phyloP scores from a whole-genome alignment of 2,329 filamentous ascomycete species.

The Xylariaceae sp. region DNA sequence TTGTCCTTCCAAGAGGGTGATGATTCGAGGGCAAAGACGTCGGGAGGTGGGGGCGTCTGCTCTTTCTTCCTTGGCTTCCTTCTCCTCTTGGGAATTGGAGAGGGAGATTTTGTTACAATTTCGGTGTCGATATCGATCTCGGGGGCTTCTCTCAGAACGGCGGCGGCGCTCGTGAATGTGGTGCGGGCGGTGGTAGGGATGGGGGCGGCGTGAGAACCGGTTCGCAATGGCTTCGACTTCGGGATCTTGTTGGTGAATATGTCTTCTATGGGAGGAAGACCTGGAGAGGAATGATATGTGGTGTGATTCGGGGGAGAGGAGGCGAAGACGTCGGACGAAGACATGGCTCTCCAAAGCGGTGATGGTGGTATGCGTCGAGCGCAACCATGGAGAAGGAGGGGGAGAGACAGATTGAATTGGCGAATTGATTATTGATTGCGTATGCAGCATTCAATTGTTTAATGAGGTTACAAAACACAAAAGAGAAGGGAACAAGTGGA shows the following conservation, averaged over 20 bases:
- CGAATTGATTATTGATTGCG: no score
- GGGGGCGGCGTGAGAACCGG: slow-evolving; percentile 35
- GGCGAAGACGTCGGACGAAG: slow-evolving; percentile 28
- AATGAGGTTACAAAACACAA: not conserved
- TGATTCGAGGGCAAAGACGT: slow-evolving; percentile 17
- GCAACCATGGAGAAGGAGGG: slow-evolving; percentile 38
- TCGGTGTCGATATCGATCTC: slow-evolving; percentile 31
- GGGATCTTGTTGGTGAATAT: slow-evolving; percentile 38
- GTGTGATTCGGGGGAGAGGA: slow-evolving; percentile 28
- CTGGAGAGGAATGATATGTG: slow-evolving; percentile 40
- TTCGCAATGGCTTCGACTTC: slow-evolving; percentile 32
- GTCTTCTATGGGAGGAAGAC: slow-evolving; percentile 50
- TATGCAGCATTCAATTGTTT: no score
- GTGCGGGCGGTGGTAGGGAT: slow-evolving; percentile 35
- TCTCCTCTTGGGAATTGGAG: slow-evolving; percentile 18
- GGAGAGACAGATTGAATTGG: slow-evolving; percentile 15
- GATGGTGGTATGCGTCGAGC: slow-evolving; percentile 42
- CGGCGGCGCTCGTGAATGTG: slow-evolving; percentile 42
- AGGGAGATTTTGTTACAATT: slow-evolving; percentile 22
- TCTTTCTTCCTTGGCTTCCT: slow-evolving; percentile 14
- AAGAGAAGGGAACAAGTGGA: no score
- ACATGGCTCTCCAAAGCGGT: slow-evolving; percentile 29
- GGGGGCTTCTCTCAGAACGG: slow-evolving; percentile 33
- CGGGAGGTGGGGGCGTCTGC: slow-evolving; percentile 7
- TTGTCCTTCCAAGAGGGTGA: slow-evolving; percentile 29